Evolutionary conservation across 2,329 filamentous ascomycete genomes (phyloP).

Genomic region (Emmonsiellopsis sp.): DNA sequence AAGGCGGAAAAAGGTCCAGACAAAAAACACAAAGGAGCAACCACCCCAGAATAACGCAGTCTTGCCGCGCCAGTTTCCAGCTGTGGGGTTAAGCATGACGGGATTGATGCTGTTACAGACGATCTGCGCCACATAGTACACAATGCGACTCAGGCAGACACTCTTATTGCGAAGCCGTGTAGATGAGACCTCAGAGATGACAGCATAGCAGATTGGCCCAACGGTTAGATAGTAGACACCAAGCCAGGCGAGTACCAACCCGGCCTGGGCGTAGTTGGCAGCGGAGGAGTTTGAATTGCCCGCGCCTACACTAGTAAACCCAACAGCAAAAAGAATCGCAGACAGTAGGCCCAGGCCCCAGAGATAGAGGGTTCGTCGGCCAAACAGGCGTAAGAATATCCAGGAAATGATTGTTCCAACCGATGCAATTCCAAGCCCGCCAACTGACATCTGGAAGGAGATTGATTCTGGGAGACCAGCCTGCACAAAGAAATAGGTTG

Average conservation of each 20-base stretch:
- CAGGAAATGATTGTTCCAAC: slow-evolving; percentile 25
- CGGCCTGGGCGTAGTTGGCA: slow-evolving; percentile 21
- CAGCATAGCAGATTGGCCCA: slow-evolving; percentile 33
- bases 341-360: slow-evolving; percentile 21
- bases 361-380: slow-evolving; percentile 24
- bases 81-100: slow-evolving; percentile 29
- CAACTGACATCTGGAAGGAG: slow-evolving; percentile 26
- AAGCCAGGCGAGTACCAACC: slow-evolving; percentile 25
- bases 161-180: slow-evolving; percentile 34
- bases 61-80: slow-evolving; percentile 21
- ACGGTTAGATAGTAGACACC: slow-evolving; percentile 31
- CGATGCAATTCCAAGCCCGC: slow-evolving; percentile 25
- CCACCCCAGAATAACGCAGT: slow-evolving; percentile 22
- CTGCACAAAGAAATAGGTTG: neutral
- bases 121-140: slow-evolving; percentile 27
- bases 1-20: slow-evolving; percentile 12
- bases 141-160: slow-evolving; percentile 28
- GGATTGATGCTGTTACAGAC: slow-evolving; percentile 28
- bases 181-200: slow-evolving; percentile 36
- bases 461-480: slow-evolving; percentile 18
- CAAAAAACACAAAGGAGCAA: neutral
- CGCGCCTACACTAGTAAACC: slow-evolving; percentile 24
- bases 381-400: slow-evolving; percentile 20
- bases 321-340: slow-evolving; percentile 24
- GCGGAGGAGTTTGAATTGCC: neutral